These are phyloP conservation scores for Fraxinus pennsylvanica DNA, from an alignment of 257 asterid species.

Conservation along the genomic window DNA sequence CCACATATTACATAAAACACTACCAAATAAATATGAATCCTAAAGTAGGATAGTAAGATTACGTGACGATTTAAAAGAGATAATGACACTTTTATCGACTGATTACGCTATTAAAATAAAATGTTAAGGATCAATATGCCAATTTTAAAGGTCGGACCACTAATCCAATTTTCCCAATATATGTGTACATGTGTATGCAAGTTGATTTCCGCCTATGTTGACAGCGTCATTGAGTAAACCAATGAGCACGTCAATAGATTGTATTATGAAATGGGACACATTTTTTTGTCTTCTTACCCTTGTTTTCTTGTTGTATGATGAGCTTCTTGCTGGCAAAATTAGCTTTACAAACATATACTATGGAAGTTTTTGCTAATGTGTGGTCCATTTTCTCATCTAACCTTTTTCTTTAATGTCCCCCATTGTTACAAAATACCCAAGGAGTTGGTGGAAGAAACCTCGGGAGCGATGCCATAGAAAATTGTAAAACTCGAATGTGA, in stretches of 20 bases:
- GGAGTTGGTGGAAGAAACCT: background rate
- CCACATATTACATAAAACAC: too few species aligned
- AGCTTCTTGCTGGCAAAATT: conserved; percentile 19
- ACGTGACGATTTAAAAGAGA: too few species aligned
- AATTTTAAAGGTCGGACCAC: background rate
- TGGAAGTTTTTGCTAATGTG: conserved; percentile 2
- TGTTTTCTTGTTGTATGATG: conserved; percentile 17
- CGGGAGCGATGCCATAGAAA: background rate
- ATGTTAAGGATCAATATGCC: background rate
- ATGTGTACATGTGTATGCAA: background rate
- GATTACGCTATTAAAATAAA: background rate
- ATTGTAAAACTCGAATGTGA: background rate
- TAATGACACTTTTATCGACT: background rate
- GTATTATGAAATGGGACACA: conserved; percentile 27
- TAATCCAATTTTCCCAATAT: background rate
- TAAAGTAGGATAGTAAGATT: background rate
- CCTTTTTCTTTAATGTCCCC: conserved; percentile 1
- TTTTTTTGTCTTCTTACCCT: conserved; percentile 25
- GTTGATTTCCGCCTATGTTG: conserved; percentile 31
- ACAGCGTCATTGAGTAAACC: conserved; percentile 24
- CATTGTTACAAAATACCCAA: background rate
- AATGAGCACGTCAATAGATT: conserved; percentile 24
- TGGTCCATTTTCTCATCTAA: background rate
- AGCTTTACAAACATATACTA: conserved; percentile 4
- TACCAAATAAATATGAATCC: too few species aligned